Conservation (phyloP, 2,329 filamentous ascomycete species). For the Lasiodiplodia theobromae region DNA sequence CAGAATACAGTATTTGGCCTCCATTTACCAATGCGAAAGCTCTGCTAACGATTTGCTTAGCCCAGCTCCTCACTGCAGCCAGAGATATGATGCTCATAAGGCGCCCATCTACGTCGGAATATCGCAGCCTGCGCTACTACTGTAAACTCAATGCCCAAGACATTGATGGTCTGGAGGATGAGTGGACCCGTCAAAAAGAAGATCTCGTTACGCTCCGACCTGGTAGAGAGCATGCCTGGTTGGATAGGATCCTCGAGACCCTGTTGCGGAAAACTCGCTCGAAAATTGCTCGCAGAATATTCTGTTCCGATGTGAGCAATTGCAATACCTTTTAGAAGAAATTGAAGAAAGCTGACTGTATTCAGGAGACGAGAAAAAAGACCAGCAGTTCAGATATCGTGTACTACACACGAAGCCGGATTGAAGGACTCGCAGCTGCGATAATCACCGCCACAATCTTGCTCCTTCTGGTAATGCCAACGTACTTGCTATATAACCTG, state of each 20-base stretch:
- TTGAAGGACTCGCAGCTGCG: constrained; percentile 35
- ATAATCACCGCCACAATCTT: constrained; percentile 39
- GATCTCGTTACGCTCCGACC: constrained; percentile 50
- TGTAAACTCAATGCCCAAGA: background rate
- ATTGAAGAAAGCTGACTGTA: background rate
- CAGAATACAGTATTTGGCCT: background rate
- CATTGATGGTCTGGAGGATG: constrained; percentile 23
- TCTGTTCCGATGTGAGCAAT: background rate
- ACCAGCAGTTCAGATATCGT: constrained; percentile 29
- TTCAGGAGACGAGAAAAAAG: constrained; percentile 32
- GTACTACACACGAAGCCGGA: constrained; percentile 37
- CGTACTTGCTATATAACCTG: constrained; percentile 39
- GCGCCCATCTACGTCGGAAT: background rate
- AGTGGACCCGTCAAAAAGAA: constrained; percentile 49
- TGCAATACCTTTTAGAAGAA: background rate
- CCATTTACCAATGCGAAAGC: accelerated
- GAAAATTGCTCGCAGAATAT: background rate
- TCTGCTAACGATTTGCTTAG: background rate
- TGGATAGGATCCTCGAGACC: constrained; percentile 46
- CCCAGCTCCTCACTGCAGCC: background rate
- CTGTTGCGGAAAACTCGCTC: constrained; percentile 26
- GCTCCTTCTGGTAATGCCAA: constrained; percentile 38
- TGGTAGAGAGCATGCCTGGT: constrained; percentile 50
- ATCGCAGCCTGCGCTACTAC: background rate
- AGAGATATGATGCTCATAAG: background rate